These are phyloP conservation scores for Capsicum chinense DNA, from an alignment of 257 asterid species.

Conservation along the genomic window DNA sequence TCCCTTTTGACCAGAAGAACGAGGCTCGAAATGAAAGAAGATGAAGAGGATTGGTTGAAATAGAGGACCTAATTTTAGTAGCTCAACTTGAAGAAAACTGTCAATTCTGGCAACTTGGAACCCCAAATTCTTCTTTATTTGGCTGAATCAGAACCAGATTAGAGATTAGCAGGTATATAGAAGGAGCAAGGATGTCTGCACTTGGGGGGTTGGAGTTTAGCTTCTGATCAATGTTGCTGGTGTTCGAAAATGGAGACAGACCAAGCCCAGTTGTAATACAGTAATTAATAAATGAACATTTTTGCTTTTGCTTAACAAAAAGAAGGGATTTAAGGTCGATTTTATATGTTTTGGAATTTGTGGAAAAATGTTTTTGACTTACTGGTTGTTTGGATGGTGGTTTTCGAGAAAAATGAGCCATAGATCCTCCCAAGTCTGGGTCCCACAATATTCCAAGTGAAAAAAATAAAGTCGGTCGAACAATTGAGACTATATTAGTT, in stretches of 20 bases:
- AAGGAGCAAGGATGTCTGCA: not conserved
- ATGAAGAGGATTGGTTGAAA: not conserved
- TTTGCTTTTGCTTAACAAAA: not conserved
- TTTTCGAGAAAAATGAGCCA: too few relatives aligned
- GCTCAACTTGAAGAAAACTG: slow-evolving; percentile 6
- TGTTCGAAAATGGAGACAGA: not conserved
- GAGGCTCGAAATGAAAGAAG: not conserved
- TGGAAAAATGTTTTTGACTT: too few relatives aligned
- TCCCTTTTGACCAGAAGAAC: not conserved
- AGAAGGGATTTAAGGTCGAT: not conserved
- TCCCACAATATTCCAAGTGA: too few relatives aligned
- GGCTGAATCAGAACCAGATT: not conserved
- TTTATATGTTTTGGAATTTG: not conserved
- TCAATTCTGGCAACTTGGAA: slow-evolving; percentile 19
- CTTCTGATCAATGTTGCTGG: not conserved
- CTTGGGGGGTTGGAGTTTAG: not conserved
- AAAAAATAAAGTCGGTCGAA: too few relatives aligned
- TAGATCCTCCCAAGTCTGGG: too few relatives aligned
- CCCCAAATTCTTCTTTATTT: not conserved
- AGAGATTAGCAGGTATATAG: not conserved
- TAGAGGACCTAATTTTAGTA: not conserved
- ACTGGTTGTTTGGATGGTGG: too few relatives aligned
- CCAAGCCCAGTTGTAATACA: not conserved
- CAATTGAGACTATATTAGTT: too few relatives aligned
- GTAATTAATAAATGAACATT: too few relatives aligned